phyloP scores from a whole-genome alignment of 768 basidiomycete species.

The Rhodotorula paludigena region DNA sequence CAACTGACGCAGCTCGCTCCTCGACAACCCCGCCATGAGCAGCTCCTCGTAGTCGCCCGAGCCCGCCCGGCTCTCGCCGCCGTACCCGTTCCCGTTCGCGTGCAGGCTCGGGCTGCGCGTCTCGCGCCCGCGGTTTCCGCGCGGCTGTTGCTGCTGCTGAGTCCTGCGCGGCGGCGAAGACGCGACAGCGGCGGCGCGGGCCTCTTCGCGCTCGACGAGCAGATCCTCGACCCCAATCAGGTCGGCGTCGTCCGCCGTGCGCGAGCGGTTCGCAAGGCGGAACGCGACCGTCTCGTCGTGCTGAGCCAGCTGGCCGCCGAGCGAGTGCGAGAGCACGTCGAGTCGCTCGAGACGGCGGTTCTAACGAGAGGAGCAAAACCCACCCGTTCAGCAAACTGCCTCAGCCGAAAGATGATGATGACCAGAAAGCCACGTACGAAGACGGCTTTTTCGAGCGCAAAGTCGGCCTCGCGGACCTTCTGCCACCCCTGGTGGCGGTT shows the following conservation, averaged over 20 bases:
- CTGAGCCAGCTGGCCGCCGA: constrained; percentile 4
- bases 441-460: constrained; percentile 34
- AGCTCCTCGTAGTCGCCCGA: no score
- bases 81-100: neutral
- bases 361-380: neutral
- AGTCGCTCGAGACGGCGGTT: constrained; percentile 18
- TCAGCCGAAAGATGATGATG: neutral
- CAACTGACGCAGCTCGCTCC: no score
- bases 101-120: neutral
- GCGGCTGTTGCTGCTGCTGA: neutral
- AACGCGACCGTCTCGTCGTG: constrained; percentile 20
- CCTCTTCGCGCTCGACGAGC: constrained; percentile 17
- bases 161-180: no score
- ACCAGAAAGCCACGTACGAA: constrained; percentile 32
- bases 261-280: constrained; percentile 11
- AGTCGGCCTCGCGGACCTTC: constrained; percentile 41
- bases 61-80: no score
- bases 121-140: no score
- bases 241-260: neutral
- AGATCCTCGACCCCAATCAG: constrained; percentile 19
- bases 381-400: neutral
- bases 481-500: constrained; percentile 43
- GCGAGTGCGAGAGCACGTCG: neutral
- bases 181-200: no score
- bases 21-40: no score